phyloP scores from a whole-genome alignment of 345 rosid genomes.

The Eutrema yunnanense region DNA sequence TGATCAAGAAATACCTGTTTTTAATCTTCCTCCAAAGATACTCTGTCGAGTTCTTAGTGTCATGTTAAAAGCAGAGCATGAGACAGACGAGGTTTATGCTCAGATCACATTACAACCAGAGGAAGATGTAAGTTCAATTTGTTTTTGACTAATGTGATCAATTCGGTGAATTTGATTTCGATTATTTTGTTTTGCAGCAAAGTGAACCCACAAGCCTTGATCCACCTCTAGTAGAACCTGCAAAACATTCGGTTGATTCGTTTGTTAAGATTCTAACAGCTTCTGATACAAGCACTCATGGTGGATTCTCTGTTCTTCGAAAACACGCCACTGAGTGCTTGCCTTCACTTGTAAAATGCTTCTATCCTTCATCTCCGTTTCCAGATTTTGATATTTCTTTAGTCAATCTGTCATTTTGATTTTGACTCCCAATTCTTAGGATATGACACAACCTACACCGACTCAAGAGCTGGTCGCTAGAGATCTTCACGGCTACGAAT shows the following conservation, averaged over 20 bases:
- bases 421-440: conserved; percentile 22
- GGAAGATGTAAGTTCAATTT: conserved; percentile 43
- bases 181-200: conserved; percentile 38
- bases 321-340: conserved; percentile 85
- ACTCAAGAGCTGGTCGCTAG: conserved; percentile 66
- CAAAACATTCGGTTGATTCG: conserved; percentile 47
- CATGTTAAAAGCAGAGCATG: conserved; percentile 73
- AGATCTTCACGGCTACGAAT: conserved; percentile 72
- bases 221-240: conserved; percentile 37
- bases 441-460: conserved; percentile 50
- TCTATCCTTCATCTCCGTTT: not conserved
- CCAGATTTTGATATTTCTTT: not conserved
- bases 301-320: conserved; percentile 88
- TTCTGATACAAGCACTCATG: conserved; percentile 94
- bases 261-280: conserved; percentile 87
- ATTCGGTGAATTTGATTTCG: not conserved
- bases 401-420: not conserved
- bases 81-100: conserved; percentile 86
- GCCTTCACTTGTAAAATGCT: conserved; percentile 54
- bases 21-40: conserved; percentile 73
- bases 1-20: conserved; percentile 59
- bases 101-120: conserved; percentile 81
- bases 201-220: conserved; percentile 52
- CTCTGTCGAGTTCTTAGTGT: conserved; percentile 70
- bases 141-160: not conserved